These are phyloP conservation scores for Raffaelea arxii DNA, from an alignment of 2,329 filamentous ascomycete genomes.

Conservation along the genomic window DNA sequence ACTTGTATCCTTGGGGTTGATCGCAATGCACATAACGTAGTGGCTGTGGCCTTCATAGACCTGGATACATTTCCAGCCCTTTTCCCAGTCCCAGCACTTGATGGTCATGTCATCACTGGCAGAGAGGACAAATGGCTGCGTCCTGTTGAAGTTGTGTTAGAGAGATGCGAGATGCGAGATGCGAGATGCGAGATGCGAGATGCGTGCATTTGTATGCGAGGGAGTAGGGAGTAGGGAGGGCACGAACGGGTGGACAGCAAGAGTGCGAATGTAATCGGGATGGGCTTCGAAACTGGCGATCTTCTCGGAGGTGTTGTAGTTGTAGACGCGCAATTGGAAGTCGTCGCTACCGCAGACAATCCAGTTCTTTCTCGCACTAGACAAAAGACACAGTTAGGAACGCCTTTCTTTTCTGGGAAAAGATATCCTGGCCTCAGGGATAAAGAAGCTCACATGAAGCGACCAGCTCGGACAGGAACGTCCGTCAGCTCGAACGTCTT, in stretches of 20 bases:
- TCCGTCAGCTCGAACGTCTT: slow-evolving; percentile 99
- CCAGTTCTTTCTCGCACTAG: slow-evolving; percentile 86
- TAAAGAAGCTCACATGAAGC: slow-evolving; percentile 53
- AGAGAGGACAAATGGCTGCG: slow-evolving; percentile 89
- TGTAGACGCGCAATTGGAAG: slow-evolving; percentile 50
- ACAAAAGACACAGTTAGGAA: too few species aligned
- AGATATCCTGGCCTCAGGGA: not conserved
- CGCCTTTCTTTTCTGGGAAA: not conserved
- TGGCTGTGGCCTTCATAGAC: slow-evolving; percentile 92
- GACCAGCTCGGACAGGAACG: slow-evolving; percentile 91
- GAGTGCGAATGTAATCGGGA: slow-evolving; percentile 95
- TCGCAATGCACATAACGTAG: slow-evolving; percentile 88
- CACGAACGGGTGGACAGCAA: slow-evolving; percentile 69
- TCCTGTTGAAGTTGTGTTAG: slow-evolving; percentile 21
- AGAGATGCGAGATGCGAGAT: not conserved
- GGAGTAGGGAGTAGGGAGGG: not conserved
- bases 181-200: not conserved
- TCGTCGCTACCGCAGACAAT: slow-evolving; percentile 92
- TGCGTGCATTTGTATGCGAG: too few species aligned
- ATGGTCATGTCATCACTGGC: slow-evolving; percentile 98
- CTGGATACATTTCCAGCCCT: slow-evolving; percentile 94
- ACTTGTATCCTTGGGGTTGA: slow-evolving; percentile 96
- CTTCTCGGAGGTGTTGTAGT: slow-evolving; percentile 99
- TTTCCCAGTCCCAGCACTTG: slow-evolving; percentile 98
- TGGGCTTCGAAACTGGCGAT: slow-evolving; percentile 95